These are phyloP conservation scores for Paramecium bursaria DNA, from an alignment of 73 alveolate genomes.

Conservation along the genomic window DNA sequence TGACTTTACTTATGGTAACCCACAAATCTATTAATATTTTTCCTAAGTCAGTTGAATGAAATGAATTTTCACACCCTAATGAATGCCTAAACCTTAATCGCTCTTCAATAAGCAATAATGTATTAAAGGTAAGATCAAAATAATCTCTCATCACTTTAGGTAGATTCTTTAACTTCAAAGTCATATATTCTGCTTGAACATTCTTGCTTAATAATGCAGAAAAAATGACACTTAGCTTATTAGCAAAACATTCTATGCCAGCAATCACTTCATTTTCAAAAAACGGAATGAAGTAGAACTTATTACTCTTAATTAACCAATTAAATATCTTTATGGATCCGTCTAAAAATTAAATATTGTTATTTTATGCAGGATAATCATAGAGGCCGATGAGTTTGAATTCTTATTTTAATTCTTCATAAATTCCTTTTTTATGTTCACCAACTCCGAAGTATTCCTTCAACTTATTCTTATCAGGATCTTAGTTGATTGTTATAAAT, in stretches of 20 bases:
- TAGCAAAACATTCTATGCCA: conserved; percentile 58
- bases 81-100: conserved; percentile 19
- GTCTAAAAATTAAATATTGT: conserved; percentile 34
- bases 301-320: conserved; percentile 25
- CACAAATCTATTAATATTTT: conserved; percentile 43
- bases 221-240: conserved; percentile 1
- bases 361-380: conserved; percentile 47
- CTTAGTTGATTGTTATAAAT: conserved; percentile 34
- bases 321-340: conserved; percentile 54
- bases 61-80: conserved; percentile 59
- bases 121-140: conserved; percentile 43
- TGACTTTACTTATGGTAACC: background rate
- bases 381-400: conserved; percentile 8
- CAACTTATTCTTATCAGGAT: conserved; percentile 57
- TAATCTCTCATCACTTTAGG: conserved; percentile 4
- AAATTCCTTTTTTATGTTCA: conserved; percentile 55
- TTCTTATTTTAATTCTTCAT: conserved; percentile 50
- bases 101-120: background rate
- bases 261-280: conserved; percentile 61
- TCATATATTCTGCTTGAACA: conserved; percentile 33
- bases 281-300: conserved; percentile 50
- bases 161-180: conserved; percentile 2
- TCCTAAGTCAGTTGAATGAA: conserved; percentile 43
- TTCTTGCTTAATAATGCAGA: conserved; percentile 19
- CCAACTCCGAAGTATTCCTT: conserved; percentile 60